Percentiles rank a stretch among this genome's conserved stretches.
phyloP scores from a whole-genome alignment of 345 rosid genomes.

The Cochlearia excelsa region DNA sequence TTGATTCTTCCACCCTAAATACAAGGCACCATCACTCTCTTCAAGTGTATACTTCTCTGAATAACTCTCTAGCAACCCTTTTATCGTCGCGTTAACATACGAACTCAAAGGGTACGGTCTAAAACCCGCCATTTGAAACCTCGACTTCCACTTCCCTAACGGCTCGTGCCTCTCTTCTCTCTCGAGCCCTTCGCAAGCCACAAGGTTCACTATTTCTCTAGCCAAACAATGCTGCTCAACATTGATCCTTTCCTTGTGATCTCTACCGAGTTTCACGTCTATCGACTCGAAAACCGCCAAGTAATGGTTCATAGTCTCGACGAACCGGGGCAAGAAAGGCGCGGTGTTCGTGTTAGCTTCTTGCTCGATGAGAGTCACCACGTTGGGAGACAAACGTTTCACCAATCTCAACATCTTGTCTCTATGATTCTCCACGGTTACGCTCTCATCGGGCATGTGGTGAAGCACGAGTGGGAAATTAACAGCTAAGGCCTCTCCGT shows the following conservation, averaged over 20 bases:
- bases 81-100: conserved; percentile 70
- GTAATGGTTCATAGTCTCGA: conserved; percentile 67
- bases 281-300: conserved; percentile 74
- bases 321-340: conserved; percentile 67
- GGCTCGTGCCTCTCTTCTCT: conserved; percentile 91
- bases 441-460: conserved; percentile 95
- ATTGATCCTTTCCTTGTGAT: conserved; percentile 74
- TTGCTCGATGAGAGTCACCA: conserved; percentile 86
- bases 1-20: conserved; percentile 90
- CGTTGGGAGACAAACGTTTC: conserved; percentile 71
- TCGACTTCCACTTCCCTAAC: conserved; percentile 74
- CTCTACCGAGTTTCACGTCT: conserved; percentile 68
- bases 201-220: conserved; percentile 82
- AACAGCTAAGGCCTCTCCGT: conserved; percentile 75
- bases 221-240: conserved; percentile 98
- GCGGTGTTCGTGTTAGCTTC: conserved; percentile 88
- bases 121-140: conserved; percentile 90
- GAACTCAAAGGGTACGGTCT: conserved; percentile 67
- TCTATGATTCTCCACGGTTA: conserved; percentile 75
- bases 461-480: conserved; percentile 81
- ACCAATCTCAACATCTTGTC: conserved; percentile 76
- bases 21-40: conserved; percentile 71
- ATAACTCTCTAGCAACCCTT: conserved; percentile 58
- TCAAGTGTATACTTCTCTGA: conserved; percentile 65
- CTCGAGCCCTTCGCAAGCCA: conserved; percentile 90